A percentile compares a stretch with the other conserved stretches of the same genome.
Evolutionary conservation across 139 green algal genomes (phyloP).

Genomic region (Chlorella sorokiniana): DNA sequence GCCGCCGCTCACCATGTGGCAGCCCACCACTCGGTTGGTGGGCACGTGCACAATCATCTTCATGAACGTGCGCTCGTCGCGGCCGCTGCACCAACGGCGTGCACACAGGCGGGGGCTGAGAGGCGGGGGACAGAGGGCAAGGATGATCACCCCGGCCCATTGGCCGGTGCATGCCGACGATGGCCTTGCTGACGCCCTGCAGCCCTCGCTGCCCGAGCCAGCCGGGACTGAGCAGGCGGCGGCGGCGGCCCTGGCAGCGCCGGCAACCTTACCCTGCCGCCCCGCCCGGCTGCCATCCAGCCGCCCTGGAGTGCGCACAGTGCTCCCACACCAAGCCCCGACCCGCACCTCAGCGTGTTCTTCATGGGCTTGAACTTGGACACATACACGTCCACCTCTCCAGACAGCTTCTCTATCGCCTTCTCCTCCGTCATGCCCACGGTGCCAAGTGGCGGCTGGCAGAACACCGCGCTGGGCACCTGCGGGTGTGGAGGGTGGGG

Average conservation of each 20-base stretch:
- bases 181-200: too few relatives aligned
- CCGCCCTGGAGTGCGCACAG: too few relatives aligned
- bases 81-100: slow-evolving; percentile 56
- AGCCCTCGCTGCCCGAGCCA: too few relatives aligned
- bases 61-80: slow-evolving; percentile 81
- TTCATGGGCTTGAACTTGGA: slow-evolving; percentile 94
- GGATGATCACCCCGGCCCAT: not conserved
- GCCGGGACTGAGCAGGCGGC: too few relatives aligned
- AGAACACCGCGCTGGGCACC: slow-evolving; percentile 87
- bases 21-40: slow-evolving; percentile 82
- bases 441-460: slow-evolving; percentile 86
- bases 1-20: slow-evolving; percentile 81
- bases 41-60: slow-evolving; percentile 90
- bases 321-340: too few relatives aligned
- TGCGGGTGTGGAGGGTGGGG: slow-evolving; percentile 19
- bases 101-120: not conserved
- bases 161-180: too few relatives aligned
- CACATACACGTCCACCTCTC: slow-evolving; percentile 89
- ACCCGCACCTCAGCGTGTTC: slow-evolving; percentile 79
- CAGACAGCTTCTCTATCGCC: slow-evolving; percentile 69
- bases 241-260: too few relatives aligned
- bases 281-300: too few relatives aligned
- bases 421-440: slow-evolving; percentile 92
- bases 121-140: not conserved
- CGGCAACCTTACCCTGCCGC: too few relatives aligned